Evolutionary conservation across 1,139 yeast species (phyloP).

Genomic region (Nakaseomyces kungkrabaensis): DNA sequence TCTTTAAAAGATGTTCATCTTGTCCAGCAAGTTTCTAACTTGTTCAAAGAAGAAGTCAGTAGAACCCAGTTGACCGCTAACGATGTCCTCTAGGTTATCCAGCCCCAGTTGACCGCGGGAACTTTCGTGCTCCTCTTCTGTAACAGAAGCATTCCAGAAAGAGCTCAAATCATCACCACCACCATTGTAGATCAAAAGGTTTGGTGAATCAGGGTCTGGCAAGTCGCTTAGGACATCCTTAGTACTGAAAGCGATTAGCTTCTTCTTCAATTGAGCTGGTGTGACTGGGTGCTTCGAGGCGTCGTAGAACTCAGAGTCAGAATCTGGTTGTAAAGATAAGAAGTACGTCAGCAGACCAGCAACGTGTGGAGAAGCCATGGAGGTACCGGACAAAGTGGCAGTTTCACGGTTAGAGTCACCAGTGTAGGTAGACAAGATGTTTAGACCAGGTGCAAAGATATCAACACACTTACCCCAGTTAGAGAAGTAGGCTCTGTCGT

Average conservation of each 20-base stretch:
- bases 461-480: constrained; percentile 82
- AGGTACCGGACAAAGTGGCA: constrained; percentile 91
- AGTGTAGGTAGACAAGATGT: constrained; percentile 74
- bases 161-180: constrained; percentile 71
- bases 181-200: constrained; percentile 85
- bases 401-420: constrained; percentile 68
- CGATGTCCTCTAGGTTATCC: constrained; percentile 6
- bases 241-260: constrained; percentile 73
- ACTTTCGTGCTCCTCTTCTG: background rate
- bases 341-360: constrained; percentile 85
- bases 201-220: constrained; percentile 70
- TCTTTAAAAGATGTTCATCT: constrained; percentile 16
- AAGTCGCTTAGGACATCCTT: constrained; percentile 56
- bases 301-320: constrained; percentile 61
- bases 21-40: constrained; percentile 18
- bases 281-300: constrained; percentile 53
- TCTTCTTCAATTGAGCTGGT: constrained; percentile 83
- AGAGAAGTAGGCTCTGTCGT: constrained; percentile 68
- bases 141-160: constrained; percentile 45
- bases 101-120: constrained; percentile 7
- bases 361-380: constrained; percentile 98
- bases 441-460: constrained; percentile 77
- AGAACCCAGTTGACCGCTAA: constrained; percentile 11
- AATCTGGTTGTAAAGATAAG: constrained; percentile 81
- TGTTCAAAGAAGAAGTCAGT: constrained; percentile 18